These are phyloP conservation scores for Penicillium sp. DNA, from an alignment of 2,329 filamentous ascomycete genomes.

Conservation along the genomic window DNA sequence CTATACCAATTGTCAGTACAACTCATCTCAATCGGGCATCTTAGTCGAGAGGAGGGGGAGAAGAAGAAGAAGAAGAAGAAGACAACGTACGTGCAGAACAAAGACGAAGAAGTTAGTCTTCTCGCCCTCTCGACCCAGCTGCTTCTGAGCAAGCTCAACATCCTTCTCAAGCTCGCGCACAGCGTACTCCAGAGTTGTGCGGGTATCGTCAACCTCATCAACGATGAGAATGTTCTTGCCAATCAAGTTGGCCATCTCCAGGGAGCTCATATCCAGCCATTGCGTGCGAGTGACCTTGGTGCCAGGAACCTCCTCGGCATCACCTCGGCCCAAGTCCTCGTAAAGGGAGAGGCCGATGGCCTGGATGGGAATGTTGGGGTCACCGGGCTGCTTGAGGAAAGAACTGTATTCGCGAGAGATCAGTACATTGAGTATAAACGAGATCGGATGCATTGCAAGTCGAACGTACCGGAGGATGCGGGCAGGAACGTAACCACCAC, in stretches of 20 bases:
- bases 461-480: slow-evolving; percentile 74
- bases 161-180: slow-evolving; percentile 94
- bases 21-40: not conserved
- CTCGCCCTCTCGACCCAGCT: slow-evolving; percentile 65
- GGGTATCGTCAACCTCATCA: slow-evolving; percentile 93
- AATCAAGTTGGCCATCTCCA: slow-evolving; percentile 85
- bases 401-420: slow-evolving; percentile 52
- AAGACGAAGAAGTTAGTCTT: slow-evolving; percentile 92
- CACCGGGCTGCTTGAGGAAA: slow-evolving; percentile 86
- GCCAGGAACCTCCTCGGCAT: slow-evolving; percentile 71
- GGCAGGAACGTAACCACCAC: slow-evolving; percentile 94
- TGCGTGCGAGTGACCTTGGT: slow-evolving; percentile 97
- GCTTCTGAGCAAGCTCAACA: slow-evolving; percentile 74
- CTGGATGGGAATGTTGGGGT: slow-evolving; percentile 96
- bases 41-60: not conserved
- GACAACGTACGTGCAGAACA: slow-evolving; percentile 75
- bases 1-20: slow-evolving; percentile 43
- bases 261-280: slow-evolving; percentile 87
- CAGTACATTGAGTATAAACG: not conserved
- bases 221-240: slow-evolving; percentile 91
- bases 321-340: slow-evolving; percentile 70
- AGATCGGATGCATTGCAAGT: not conserved
- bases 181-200: slow-evolving; percentile 90
- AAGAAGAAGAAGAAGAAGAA: not conserved
- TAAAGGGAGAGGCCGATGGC: slow-evolving; percentile 97